Conservation (phyloP, 2,329 filamentous ascomycete species). For the Fusarium poae region DNA sequence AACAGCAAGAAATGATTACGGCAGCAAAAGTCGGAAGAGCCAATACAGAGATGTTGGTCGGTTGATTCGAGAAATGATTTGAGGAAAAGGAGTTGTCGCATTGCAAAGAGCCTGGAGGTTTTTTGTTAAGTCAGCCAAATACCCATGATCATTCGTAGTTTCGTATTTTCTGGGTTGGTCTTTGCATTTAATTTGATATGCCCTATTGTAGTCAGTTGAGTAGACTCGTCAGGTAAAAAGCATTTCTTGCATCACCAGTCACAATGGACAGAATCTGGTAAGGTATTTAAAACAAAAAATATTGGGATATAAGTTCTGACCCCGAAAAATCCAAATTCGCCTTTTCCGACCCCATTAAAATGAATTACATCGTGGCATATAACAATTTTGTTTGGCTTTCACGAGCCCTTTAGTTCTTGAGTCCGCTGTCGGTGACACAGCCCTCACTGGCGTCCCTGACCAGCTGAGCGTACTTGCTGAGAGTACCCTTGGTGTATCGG, state of each 20-base stretch:
- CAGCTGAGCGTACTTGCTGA: conserved; percentile 76
- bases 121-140: conserved; percentile 28
- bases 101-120: conserved; percentile 45
- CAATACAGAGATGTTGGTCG: conserved; percentile 8
- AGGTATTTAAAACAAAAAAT: conserved; percentile 12
- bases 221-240: conserved; percentile 23
- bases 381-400: conserved; percentile 20
- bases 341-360: conserved; percentile 48
- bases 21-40: not conserved
- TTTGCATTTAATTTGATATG: conserved; percentile 6
- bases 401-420: conserved; percentile 37
- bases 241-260: conserved; percentile 6
- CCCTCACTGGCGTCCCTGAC: conserved; percentile 71
- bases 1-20: conserved; percentile 53
- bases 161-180: conserved; percentile 1
- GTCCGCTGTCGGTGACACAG: conserved; percentile 67
- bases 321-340: conserved; percentile 46
- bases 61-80: conserved; percentile 1
- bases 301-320: conserved; percentile 37
- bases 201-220: conserved; percentile 18
- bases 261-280: not conserved
- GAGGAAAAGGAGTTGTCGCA: conserved; percentile 32
- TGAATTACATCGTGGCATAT: conserved; percentile 43
- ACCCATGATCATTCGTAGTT: conserved; percentile 28
- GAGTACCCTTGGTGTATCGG: conserved; percentile 72